These are phyloP conservation scores for Cyclostephanos tholiformis DNA, from an alignment of 108 stramenopile species.

Conservation along the genomic window DNA sequence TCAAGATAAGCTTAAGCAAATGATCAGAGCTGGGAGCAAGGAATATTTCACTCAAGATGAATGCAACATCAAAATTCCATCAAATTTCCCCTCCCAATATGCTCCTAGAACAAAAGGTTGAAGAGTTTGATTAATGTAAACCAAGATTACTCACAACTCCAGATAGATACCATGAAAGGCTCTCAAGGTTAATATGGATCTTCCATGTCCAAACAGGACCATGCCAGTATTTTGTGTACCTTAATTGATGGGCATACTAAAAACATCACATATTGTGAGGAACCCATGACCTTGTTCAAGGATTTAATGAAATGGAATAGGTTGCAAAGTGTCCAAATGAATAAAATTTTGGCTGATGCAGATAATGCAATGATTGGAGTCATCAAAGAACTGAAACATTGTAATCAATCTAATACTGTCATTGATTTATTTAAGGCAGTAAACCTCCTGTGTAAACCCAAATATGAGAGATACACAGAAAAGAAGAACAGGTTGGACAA, in stretches of 20 bases:
- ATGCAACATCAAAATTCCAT: not conserved
- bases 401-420: too few relatives aligned
- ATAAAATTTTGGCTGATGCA: too few relatives aligned
- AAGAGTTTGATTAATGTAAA: not conserved
- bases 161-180: not conserved
- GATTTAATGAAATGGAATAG: not conserved
- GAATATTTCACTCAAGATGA: not conserved
- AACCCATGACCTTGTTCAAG: not conserved
- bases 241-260: constrained; percentile 12
- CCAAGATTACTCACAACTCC: not conserved
- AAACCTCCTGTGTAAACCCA: too few relatives aligned
- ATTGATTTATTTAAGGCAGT: too few relatives aligned
- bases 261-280: constrained; percentile 8
- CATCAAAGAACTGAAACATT: too few relatives aligned
- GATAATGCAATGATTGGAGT: too few relatives aligned
- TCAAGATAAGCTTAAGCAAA: constrained; percentile 4
- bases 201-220: constrained; percentile 1
- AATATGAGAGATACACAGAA: too few relatives aligned
- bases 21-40: not conserved
- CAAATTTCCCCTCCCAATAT: not conserved
- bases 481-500: too few relatives aligned
- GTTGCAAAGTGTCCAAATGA: not conserved
- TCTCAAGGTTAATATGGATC: not conserved
- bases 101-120: not conserved
- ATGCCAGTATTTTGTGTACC: constrained; percentile 9